Evolutionary conservation across 2,329 filamentous ascomycete species (phyloP), one percentile per base, ranked within the genome.

Genomic region (Monilinia fructigena): DNA sequence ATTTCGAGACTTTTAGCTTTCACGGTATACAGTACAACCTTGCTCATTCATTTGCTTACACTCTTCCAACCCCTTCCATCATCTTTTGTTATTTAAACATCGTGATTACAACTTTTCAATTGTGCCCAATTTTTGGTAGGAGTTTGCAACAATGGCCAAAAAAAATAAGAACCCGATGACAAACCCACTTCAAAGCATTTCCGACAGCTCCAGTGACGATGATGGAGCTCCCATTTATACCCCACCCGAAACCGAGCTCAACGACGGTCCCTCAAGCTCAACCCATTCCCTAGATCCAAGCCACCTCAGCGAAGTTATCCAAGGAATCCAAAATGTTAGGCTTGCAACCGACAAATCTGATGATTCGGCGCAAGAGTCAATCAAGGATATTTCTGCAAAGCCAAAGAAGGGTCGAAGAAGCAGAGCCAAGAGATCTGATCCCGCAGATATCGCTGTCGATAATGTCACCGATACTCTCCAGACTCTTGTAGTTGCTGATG

Each of bases 161-260:
- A 50, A 48, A 38, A 12, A 18, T 10, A 60, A 60, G 45, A 50
- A 20, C 40, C 8, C 45, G 3, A 63, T 63, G 31, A 16, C 35
- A 3, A 63, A 28, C 35, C 48, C 60, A 63, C 35, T 38, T 18
- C 60, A 7, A 55, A 54, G 35, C 31, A 23, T 40, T 28, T 54
- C 48, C 18, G 48, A 63, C 20, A 20, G 26, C 26, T 63, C 60
- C 14, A 16, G 7, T 48, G 31, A 60, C 23, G 48, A 55, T 8
- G 48, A 63, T 63, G 60, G 60, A 42, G 60, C 50, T 40, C 48
- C n/a, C 14, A 20, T 63, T 55, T 63, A 63, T 31, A 63, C 60
- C 20, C 60, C 60, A 40, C 59, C 38, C 18, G 59, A 62, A 62
- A 54, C 47, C 14, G 59, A 54, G 26, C 48, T 18, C 28, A 48